phyloP scores from a whole-genome alignment of 2,329 filamentous ascomycete genomes.

The Pseudogymnoascus sp. region DNA sequence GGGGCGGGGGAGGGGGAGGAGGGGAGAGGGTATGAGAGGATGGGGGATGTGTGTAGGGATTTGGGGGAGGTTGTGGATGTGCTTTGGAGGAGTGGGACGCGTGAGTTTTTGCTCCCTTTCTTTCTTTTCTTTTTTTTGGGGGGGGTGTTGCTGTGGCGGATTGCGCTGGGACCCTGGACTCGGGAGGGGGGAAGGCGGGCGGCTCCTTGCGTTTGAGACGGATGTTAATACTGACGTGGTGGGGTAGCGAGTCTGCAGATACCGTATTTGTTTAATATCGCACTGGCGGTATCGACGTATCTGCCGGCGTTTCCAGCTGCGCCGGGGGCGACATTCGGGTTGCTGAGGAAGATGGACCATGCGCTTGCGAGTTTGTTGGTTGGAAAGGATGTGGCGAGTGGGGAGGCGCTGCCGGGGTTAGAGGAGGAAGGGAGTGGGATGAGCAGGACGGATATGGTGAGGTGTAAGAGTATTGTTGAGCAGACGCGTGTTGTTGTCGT shows the following conservation, averaged over 20 bases:
- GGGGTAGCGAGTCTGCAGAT: conserved; percentile 73
- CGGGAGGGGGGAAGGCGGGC: too few relatives aligned
- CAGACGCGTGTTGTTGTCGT: conserved; percentile 65
- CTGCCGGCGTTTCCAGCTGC: conserved; percentile 64
- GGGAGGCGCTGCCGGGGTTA: conserved; percentile 63
- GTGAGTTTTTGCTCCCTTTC: conserved; percentile 43
- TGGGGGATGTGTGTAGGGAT: conserved; percentile 66
- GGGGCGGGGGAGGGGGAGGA: conserved; percentile 27
- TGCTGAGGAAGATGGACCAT: conserved; percentile 73
- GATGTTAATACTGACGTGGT: neutral
- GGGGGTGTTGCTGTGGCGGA: neutral
- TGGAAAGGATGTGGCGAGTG: conserved; percentile 59
- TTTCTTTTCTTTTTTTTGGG: neutral
- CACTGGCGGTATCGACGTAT: conserved; percentile 64
- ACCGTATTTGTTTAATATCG: conserved; percentile 73
- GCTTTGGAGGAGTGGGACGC: conserved; percentile 80
- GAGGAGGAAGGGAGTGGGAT: conserved; percentile 55
- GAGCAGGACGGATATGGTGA: conserved; percentile 77
- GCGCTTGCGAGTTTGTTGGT: conserved; percentile 71
- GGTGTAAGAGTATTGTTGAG: conserved; percentile 75
- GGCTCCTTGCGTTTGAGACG: neutral
- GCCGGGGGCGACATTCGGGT: conserved; percentile 59
- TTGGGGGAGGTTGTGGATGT: conserved; percentile 70
- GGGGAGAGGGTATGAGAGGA: conserved; percentile 46
- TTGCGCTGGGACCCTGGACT: neutral